Evolutionary conservation across 495 filamentous ascomycete genomes (phyloP), one percentile per base, ranked within the genome.

Genomic region (Schizothecium vesticola): DNA sequence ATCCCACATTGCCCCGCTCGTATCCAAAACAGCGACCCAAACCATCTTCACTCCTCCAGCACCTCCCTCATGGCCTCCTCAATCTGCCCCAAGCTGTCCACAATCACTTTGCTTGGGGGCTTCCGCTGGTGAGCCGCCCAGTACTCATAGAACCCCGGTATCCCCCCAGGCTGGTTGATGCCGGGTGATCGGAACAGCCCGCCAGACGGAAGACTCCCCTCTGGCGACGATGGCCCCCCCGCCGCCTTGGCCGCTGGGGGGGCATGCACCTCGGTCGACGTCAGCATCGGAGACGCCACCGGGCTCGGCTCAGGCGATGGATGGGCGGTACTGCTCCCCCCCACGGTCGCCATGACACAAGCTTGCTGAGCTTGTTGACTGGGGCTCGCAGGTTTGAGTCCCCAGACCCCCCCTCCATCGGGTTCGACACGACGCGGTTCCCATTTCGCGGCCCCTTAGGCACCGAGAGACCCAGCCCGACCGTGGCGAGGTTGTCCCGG

Each of bases 141-240:
- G 63, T 79, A 80, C 33, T 81, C 77, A 6, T 78, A 69, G 59
- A 86, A 86, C 2, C 85, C 84, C 0, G 85, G 84, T 24, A 87
- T 78, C 5, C 76, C 72, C 3, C 85, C 85, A 0, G 79, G 78
- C 70, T 87, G 85, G 67, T 87, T 87, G 68, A 86, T 83, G 0
- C 85, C 85, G 8, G 84, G 80, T 0, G 78, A 67, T 13, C 83
- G 80, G 73, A 76, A 74, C 24, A 70, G 61, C 3, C 69, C 65
- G 8, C 61, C 61, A 0, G 69, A 64, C 0, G 70, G 61, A 11
- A 74, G 23, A 59, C 72, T 76, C 8, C 69, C 74, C 25, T 70
- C 67, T 0, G 74, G 72, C 2, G 72, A 72, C 19, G 26, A 59
- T 24, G 19, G 66, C 11, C 36, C 22, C 12, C 19, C 62, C 0